Percentiles rank a stretch among this genome's conserved stretches.
Evolutionary conservation across 2,329 filamentous ascomycete species (phyloP).

Genomic region (Ilyonectria mors-panacis): DNA sequence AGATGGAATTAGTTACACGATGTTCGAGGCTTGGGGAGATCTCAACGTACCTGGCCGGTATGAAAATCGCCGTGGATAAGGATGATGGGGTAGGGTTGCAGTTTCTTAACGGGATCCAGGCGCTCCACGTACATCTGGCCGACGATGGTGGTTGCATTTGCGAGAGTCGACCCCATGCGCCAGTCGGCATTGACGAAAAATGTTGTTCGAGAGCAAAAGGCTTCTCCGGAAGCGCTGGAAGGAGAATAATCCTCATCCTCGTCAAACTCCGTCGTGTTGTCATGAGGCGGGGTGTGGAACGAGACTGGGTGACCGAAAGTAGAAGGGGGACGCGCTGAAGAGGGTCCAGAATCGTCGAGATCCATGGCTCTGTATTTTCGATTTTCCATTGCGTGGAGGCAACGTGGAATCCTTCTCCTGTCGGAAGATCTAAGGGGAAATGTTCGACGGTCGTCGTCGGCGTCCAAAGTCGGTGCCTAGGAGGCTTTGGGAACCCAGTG

Average conservation of each 20-base stretch:
- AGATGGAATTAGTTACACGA: background rate
- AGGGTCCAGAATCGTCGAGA: background rate
- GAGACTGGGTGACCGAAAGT: background rate
- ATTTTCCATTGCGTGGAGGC: conserved; percentile 8
- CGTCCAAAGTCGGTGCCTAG: background rate
- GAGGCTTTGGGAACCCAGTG: background rate
- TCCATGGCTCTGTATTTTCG: background rate
- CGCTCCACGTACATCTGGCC: conserved; percentile 56
- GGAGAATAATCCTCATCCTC: background rate
- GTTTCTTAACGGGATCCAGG: conserved; percentile 40
- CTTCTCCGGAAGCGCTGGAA: conserved; percentile 21
- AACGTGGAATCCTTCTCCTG: background rate
- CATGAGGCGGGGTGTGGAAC: background rate
- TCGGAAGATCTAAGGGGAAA: background rate
- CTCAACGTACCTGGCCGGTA: conserved; percentile 49
- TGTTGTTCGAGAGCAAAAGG: conserved; percentile 35
- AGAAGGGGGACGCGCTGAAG: background rate
- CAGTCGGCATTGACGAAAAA: conserved; percentile 49
- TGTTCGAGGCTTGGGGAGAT: background rate
- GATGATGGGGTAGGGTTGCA: conserved; percentile 47
- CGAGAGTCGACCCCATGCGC: conserved; percentile 29
- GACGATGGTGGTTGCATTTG: conserved; percentile 35
- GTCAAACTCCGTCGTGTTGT: background rate
- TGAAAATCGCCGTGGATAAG: conserved; percentile 57
- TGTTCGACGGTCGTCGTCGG: background rate